These are phyloP conservation scores for Cicer yamashitae DNA, from an alignment of 306 rosid genomes.

Conservation along the genomic window DNA sequence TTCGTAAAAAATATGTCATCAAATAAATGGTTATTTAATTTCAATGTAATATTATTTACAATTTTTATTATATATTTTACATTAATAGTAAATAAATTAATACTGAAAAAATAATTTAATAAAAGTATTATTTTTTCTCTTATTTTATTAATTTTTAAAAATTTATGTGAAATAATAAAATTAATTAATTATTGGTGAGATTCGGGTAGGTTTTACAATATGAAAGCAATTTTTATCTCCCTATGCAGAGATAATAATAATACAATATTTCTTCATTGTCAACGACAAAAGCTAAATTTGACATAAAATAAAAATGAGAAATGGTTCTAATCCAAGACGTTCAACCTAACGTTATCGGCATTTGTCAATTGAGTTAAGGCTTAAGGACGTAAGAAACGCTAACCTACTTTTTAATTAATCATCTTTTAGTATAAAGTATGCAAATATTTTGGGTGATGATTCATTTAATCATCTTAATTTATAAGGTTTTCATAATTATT, in stretches of 20 bases:
- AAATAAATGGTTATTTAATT: too few species aligned
- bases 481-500: slow-evolving; percentile 30
- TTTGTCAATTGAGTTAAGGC: too few species aligned
- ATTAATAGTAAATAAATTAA: too few species aligned
- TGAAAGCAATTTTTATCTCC: slow-evolving; percentile 27
- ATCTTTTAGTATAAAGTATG: slow-evolving; percentile 35
- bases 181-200: too few species aligned
- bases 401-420: slow-evolving; percentile 39
- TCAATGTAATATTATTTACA: too few species aligned
- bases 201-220: not conserved
- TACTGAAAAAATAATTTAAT: too few species aligned
- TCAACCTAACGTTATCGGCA: too few species aligned
- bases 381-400: slow-evolving; percentile 24
- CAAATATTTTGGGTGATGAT: slow-evolving; percentile 39
- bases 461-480: slow-evolving; percentile 26
- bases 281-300: slow-evolving; percentile 30
- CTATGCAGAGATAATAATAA: slow-evolving; percentile 35
- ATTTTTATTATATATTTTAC: too few species aligned
- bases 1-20: too few species aligned
- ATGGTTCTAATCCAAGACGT: not conserved
- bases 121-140: too few species aligned
- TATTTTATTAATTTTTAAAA: too few species aligned
- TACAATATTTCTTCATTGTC: slow-evolving; percentile 32
- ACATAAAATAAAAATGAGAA: slow-evolving; percentile 39
- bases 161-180: too few species aligned